These are phyloP conservation scores for Tylopilus sp. DNA, from an alignment of 1,284 basidiomycete genomes.

Conservation along the genomic window DNA sequence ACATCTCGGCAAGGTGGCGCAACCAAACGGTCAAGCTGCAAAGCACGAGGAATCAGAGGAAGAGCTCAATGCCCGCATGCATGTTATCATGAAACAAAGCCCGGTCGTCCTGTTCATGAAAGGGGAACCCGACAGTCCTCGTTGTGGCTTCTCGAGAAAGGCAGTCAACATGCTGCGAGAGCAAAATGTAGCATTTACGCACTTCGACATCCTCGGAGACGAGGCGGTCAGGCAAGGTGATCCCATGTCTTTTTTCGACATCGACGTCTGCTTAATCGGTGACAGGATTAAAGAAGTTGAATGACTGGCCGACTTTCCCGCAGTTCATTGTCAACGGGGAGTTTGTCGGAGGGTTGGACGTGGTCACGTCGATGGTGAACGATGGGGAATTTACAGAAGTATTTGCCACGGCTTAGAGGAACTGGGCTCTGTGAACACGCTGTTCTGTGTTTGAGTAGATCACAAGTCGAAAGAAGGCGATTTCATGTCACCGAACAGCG, in stretches of 20 bases:
- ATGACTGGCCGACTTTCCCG: slow-evolving; percentile 96
- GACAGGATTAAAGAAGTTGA: slow-evolving; percentile 54
- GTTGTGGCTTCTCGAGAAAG: slow-evolving; percentile 91
- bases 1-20: slow-evolving; percentile 41
- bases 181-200: slow-evolving; percentile 71
- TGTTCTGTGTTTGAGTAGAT: slow-evolving; percentile 1
- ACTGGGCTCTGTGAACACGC: background rate
- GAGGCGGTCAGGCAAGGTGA: slow-evolving; percentile 55
- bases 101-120: slow-evolving; percentile 96
- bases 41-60: slow-evolving; percentile 55
- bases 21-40: slow-evolving; percentile 36
- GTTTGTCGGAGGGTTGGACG: slow-evolving; percentile 93
- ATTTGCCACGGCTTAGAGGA: slow-evolving; percentile 10
- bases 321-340: slow-evolving; percentile 94
- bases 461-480: background rate
- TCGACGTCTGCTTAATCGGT: slow-evolving; percentile 47
- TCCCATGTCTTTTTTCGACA: background rate
- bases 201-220: slow-evolving; percentile 89
- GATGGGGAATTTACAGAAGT: slow-evolving; percentile 45
- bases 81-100: slow-evolving; percentile 63
- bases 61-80: slow-evolving; percentile 60
- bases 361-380: slow-evolving; percentile 61
- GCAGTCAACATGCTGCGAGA: slow-evolving; percentile 82
- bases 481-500: background rate
- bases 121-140: slow-evolving; percentile 78